Base-by-base conservation (phyloP, 1,284 basidiomycete genomes). In the Veloboletus limbatus region DNA sequence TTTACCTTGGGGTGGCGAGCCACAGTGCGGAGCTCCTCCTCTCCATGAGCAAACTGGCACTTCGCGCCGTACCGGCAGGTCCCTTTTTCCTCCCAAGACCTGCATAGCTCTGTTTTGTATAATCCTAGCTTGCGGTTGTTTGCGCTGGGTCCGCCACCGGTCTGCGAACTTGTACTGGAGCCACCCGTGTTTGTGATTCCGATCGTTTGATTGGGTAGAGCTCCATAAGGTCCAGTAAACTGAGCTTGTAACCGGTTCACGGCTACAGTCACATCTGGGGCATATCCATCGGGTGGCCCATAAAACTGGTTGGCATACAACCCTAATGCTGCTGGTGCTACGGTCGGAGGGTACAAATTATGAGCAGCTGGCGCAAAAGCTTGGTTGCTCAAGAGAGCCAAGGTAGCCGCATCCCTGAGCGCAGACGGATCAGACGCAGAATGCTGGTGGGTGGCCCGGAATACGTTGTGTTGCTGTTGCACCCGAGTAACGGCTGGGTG, bases 71-170 rank as follows among this genome's bases (percentile, higher is more conserved):
- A 95, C 35, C 90, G 77, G 66, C 92, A 95, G n/a, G 75, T 73
- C 2, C 91, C 89, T 62, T 92, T 92, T 69, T 95, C 92, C 65
- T 93, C 92, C 91, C 92, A 95, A 63, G 89, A 92, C 52, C 92
- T 75, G 69, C 92, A 95, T 27, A 94, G 59, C 63, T 95, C 92
- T 0, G 92, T 95, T 76, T 95, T 95, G 76, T 94, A 95, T 38
- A 94, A 64, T 18, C 87, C 88, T 26, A 90, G 67, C 70, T 95
- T 95, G 54, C 88, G 77, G 60, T 93, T 94, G 68, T 91, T 92
- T 4, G 88, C 85, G 51, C 87, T 91, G 8, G 89, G 90, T 1
- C 90, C 89, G 41, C 71, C 67, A 28, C 65, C 63, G 13, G 45
- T 59, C 37, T 66, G 64, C 16, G 59, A 61, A 35, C 65, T 54